phyloP scores from a whole-genome alignment of 139 green algal species.

The Chlorella vulgaris region DNA sequence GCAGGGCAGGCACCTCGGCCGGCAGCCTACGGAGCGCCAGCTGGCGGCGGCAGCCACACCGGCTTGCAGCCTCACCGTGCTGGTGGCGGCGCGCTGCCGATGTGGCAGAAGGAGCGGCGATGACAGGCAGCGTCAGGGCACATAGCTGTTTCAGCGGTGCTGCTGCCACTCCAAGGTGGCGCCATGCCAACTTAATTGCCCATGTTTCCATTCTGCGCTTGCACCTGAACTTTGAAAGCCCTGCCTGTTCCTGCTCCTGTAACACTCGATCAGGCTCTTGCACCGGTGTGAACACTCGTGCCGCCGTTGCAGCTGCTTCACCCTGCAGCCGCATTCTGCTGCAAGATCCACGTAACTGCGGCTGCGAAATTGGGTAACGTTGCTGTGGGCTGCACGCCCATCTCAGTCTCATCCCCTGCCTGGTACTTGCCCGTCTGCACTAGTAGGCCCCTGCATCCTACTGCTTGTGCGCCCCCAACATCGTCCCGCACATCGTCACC shows the following conservation, averaged over 20 bases:
- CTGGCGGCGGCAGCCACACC: no score
- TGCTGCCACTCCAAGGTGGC: no score
- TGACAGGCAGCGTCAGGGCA: neutral
- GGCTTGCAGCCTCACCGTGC: neutral
- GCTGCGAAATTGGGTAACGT: slow-evolving; percentile 40
- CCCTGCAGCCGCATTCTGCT: neutral
- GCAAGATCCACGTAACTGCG: slow-evolving; percentile 30
- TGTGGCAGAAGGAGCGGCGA: slow-evolving; percentile 1
- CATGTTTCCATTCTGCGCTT: no score
- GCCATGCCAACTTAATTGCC: no score
- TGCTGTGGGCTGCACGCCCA: slow-evolving; percentile 25
- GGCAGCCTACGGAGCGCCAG: neutral
- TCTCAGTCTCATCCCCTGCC: slow-evolving; percentile 33
- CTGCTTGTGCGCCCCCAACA: slow-evolving; percentile 46
- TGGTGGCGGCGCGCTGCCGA: slow-evolving; percentile 2
- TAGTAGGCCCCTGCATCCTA: slow-evolving; percentile 46
- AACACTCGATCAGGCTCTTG: no score
- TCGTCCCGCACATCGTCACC: slow-evolving; percentile 58
- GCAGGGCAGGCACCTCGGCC: neutral
- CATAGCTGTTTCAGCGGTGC: no score
- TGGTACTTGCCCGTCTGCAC: slow-evolving; percentile 52
- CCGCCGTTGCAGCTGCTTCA: no score
- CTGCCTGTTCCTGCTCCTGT: no score
- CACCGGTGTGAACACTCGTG: no score
- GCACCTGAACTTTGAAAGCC: no score